Percentiles rank a stretch among this genome's conserved stretches.
Evolutionary conservation across 2,329 filamentous ascomycete species (phyloP).

Genomic region (Fusarium chlamydosporum): DNA sequence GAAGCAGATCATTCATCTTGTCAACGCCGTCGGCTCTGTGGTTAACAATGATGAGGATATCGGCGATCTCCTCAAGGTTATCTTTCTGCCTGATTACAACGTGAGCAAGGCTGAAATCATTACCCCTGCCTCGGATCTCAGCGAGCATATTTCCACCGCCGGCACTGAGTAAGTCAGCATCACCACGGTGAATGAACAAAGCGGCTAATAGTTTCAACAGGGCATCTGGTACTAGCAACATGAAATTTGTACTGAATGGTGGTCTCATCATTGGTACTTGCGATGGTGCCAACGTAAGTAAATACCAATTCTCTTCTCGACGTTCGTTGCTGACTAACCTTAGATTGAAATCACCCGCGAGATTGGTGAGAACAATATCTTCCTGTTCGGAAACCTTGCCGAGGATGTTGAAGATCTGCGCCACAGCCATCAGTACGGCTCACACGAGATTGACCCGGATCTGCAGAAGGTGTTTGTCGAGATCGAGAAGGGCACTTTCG

Average conservation of each 20-base stretch:
- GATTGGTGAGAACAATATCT: slow-evolving; percentile 96
- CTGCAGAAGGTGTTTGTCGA: slow-evolving; percentile 85
- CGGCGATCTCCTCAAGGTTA: slow-evolving; percentile 94
- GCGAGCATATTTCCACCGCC: slow-evolving; percentile 98
- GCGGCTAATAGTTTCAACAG: slow-evolving; percentile 47
- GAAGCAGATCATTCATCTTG: slow-evolving; percentile 96
- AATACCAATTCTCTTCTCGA: background rate
- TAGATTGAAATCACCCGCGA: slow-evolving; percentile 95
- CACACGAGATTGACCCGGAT: slow-evolving; percentile 81
- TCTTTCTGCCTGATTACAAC: slow-evolving; percentile 98
- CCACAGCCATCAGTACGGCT: slow-evolving; percentile 87
- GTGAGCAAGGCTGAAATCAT: slow-evolving; percentile 99
- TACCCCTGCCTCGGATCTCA: slow-evolving; percentile 92
- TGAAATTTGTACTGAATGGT: slow-evolving; percentile 99
- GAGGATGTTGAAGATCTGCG: slow-evolving; percentile 98
- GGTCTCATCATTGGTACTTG: slow-evolving; percentile 98
- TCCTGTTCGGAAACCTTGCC: slow-evolving; percentile 95
- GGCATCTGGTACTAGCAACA: slow-evolving; percentile 91
- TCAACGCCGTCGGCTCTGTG: slow-evolving; percentile 91
- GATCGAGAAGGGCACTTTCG: slow-evolving; percentile 86
- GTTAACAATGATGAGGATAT: slow-evolving; percentile 94
- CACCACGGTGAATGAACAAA: background rate
- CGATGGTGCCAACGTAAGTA: slow-evolving; percentile 83
- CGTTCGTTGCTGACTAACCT: background rate
- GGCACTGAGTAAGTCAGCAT: slow-evolving; percentile 79